These are phyloP conservation scores for Oryza meyeriana DNA, from an alignment of 176 grass and related monocot species.

Conservation along the genomic window DNA sequence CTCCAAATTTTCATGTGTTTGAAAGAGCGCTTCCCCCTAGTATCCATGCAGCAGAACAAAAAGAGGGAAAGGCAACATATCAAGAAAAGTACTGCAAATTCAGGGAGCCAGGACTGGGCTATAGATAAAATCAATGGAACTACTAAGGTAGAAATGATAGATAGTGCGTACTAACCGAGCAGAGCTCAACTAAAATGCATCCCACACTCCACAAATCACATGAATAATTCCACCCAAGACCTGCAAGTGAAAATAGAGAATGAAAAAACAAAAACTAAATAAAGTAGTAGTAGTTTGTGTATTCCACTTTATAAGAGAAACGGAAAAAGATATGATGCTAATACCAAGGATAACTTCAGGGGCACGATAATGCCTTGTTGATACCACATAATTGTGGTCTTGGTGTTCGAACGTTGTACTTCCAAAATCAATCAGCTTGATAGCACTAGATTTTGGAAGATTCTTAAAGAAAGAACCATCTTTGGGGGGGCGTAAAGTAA, in stretches of 20 bases:
- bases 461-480: conserved; percentile 85
- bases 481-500: conserved; percentile 63
- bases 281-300: conserved; percentile 4
- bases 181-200: conserved; percentile 95
- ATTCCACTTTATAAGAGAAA: not conserved
- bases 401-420: conserved; percentile 90
- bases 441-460: conserved; percentile 89
- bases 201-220: conserved; percentile 97
- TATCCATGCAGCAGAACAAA: conserved; percentile 40
- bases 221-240: conserved; percentile 95
- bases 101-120: not conserved
- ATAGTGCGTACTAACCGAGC: conserved; percentile 66
- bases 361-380: conserved; percentile 92
- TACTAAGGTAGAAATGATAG: not conserved
- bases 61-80: conserved; percentile 4
- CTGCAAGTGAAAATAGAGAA: conserved; percentile 46
- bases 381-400: conserved; percentile 92
- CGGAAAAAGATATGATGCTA: conserved; percentile 2
- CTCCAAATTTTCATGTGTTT: conserved; percentile 97
- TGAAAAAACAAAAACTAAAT: not conserved
- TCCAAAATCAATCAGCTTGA: conserved; percentile 98
- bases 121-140: conserved; percentile 18
- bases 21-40: conserved; percentile 82
- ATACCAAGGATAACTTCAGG: conserved; percentile 99
- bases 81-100: conserved; percentile 15